Conservation (phyloP, 257 asterid genomes). For the Solanum pinnatisectum region DNA sequence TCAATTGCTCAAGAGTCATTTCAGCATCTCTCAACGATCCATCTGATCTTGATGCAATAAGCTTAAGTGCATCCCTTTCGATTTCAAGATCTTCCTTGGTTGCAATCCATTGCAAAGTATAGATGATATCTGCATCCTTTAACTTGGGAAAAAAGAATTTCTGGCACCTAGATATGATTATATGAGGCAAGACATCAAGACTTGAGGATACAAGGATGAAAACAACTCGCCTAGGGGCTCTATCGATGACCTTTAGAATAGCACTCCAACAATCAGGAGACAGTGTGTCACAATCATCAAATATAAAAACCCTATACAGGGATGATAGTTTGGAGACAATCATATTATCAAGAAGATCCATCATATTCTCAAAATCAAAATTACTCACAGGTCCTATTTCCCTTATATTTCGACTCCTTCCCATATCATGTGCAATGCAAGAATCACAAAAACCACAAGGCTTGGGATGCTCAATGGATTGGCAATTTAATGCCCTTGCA, state of each 20-base stretch:
- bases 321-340: conserved; percentile 34
- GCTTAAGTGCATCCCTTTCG: conserved; percentile 76
- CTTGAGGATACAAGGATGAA: conserved; percentile 72
- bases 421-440: conserved; percentile 48
- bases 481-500: conserved; percentile 77
- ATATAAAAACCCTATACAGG: conserved; percentile 55
- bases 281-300: conserved; percentile 70
- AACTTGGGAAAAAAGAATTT: conserved; percentile 82
- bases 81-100: conserved; percentile 63
- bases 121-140: conserved; percentile 74
- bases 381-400: conserved; percentile 69
- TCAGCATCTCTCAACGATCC: conserved; percentile 94
- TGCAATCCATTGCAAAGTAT: conserved; percentile 71
- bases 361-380: conserved; percentile 44
- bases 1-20: conserved; percentile 87
- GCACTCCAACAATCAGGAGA: conserved; percentile 71
- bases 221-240: conserved; percentile 64
- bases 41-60: conserved; percentile 75
- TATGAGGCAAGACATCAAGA: conserved; percentile 73
- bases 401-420: conserved; percentile 47
- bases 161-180: conserved; percentile 78
- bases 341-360: conserved; percentile 43
- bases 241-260: conserved; percentile 58
- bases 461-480: conserved; percentile 48
- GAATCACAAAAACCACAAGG: conserved; percentile 80